These are phyloP conservation scores for Petunia secreta DNA, from an alignment of 257 asterid genomes.

Conservation along the genomic window DNA sequence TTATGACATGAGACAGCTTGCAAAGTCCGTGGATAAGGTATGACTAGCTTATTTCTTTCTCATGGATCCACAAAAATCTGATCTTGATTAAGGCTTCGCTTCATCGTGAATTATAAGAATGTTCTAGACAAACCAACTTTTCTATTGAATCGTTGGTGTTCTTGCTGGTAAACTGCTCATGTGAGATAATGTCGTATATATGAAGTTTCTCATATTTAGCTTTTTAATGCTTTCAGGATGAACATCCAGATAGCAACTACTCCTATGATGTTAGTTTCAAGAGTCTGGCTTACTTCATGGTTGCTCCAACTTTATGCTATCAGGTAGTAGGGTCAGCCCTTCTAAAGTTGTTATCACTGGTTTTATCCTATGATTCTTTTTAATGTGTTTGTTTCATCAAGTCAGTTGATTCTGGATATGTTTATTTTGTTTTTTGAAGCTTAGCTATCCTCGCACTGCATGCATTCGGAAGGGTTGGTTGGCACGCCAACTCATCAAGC, in stretches of 20 bases:
- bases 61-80: background rate
- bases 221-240: constrained; percentile 51
- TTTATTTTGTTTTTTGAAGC: constrained; percentile 51
- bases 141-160: background rate
- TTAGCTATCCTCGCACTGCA: constrained; percentile 86
- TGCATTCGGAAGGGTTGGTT: constrained; percentile 97
- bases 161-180: background rate
- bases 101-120: background rate
- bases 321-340: constrained; percentile 59
- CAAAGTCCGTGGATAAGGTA: constrained; percentile 83
- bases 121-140: background rate
- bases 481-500: constrained; percentile 80
- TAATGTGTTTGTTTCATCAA: background rate
- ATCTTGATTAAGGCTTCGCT: background rate
- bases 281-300: constrained; percentile 85
- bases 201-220: constrained; percentile 8
- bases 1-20: constrained; percentile 79
- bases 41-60: constrained; percentile 11
- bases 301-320: constrained; percentile 96
- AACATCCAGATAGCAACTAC: constrained; percentile 58
- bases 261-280: constrained; percentile 64
- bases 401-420: background rate
- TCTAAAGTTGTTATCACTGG: background rate
- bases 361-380: background rate
- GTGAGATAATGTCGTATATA: background rate